phyloP scores from a whole-genome alignment of 805 yeast species.

The Diddensiella transvaalensis region DNA sequence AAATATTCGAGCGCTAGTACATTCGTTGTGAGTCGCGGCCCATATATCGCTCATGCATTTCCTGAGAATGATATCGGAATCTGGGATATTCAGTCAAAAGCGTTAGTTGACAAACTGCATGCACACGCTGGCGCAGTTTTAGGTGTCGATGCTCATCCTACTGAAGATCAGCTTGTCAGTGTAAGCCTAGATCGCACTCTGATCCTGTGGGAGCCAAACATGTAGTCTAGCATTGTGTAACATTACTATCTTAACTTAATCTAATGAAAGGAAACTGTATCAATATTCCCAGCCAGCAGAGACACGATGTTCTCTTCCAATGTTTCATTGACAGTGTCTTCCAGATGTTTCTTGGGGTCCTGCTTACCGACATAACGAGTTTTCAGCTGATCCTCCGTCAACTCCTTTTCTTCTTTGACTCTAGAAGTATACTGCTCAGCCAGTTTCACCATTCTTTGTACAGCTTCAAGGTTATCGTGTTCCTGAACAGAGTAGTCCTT shows the following conservation, averaged over 20 bases:
- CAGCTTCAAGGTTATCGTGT: constrained; percentile 65
- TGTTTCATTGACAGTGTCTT: constrained; percentile 79
- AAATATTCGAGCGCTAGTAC: constrained; percentile 51
- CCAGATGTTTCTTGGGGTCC: constrained; percentile 96
- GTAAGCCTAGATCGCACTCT: constrained; percentile 21
- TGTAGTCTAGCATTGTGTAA: neutral
- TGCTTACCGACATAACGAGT: constrained; percentile 97
- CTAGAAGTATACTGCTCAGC: constrained; percentile 87
- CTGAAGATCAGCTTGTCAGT: constrained; percentile 21
- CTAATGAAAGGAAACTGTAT: constrained; percentile 69
- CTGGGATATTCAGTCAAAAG: constrained; percentile 67
- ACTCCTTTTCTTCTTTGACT: constrained; percentile 86
- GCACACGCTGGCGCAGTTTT: constrained; percentile 26
- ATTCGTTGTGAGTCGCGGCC: constrained; percentile 42
- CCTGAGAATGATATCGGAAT: constrained; percentile 51
- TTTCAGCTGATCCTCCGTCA: constrained; percentile 82
- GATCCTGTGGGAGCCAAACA: constrained; percentile 13
- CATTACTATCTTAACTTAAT: neutral
- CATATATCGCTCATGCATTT: constrained; percentile 50
- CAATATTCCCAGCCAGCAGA: constrained; percentile 82
- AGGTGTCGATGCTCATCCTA: constrained; percentile 22
- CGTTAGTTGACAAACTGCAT: constrained; percentile 37
- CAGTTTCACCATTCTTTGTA: constrained; percentile 78
- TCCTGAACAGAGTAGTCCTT: constrained; percentile 76
- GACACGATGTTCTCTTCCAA: constrained; percentile 90